A percentile compares a stretch with the other conserved stretches of the same genome.
phyloP scores from a whole-genome alignment of 306 rosid species.

The Cercis canadensis region DNA sequence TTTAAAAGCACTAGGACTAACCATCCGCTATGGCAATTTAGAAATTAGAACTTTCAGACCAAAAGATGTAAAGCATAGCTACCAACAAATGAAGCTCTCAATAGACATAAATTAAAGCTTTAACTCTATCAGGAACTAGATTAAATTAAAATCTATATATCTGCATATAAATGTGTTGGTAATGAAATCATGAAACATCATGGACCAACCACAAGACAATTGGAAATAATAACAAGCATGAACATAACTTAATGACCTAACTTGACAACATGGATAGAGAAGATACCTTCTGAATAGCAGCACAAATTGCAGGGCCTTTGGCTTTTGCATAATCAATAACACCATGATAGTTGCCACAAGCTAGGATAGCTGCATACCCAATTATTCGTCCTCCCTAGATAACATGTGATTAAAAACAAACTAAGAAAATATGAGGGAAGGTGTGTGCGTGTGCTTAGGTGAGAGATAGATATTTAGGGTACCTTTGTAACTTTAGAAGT shows the following conservation, averaged over 20 bases:
- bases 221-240: slow-evolving; percentile 29
- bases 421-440: too few relatives aligned
- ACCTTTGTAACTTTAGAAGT: slow-evolving; percentile 97
- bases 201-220: background rate
- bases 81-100: background rate
- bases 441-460: too few relatives aligned
- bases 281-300: slow-evolving; percentile 87
- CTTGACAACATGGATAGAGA: slow-evolving; percentile 20
- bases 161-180: background rate
- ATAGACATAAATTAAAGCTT: slow-evolving; percentile 5
- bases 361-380: too few relatives aligned
- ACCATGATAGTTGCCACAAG: slow-evolving; percentile 94
- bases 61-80: background rate
- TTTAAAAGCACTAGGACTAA: too few relatives aligned
- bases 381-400: too few relatives aligned
- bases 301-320: slow-evolving; percentile 83
- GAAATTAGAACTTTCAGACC: too few relatives aligned
- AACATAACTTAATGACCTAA: slow-evolving; percentile 22
- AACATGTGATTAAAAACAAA: too few relatives aligned
- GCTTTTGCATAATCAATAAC: slow-evolving; percentile 92
- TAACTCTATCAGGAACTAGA: slow-evolving; percentile 1
- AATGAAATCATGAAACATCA: slow-evolving; percentile 8
- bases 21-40: too few relatives aligned
- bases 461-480: too few relatives aligned
- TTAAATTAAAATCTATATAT: slow-evolving; percentile 23